Base-by-base conservation (phyloP, 1,284 basidiomycete species). In the Moesziomyces sp. region DNA sequence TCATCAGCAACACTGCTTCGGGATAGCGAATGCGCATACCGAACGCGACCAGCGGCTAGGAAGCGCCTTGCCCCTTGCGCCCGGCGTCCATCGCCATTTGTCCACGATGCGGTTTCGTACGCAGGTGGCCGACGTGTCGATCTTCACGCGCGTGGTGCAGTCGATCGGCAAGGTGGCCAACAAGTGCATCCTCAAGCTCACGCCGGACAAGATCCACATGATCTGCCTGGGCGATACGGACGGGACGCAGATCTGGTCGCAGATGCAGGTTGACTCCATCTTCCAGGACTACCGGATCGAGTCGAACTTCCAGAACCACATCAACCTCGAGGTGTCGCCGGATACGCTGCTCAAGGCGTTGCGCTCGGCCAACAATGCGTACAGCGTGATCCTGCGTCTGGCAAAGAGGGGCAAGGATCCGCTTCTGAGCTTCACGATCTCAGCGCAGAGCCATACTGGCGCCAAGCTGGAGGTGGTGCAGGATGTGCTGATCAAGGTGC, bases 291-390 rank as follows among this genome's bases (percentile, higher is more conserved):
- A 83, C 49, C 77, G 80, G 42, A 79, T 85, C 68, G 83, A 85
- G 46, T 83, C 82, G 49, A 84, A 85, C 64, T 74, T 71, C 43
- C 68, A 81, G 55, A 84, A 84, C 72, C 80, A 82, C 59, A 84
- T 85, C 72, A 83, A 82, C 72, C 75, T 85, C 64, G 82, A 85
- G 50, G 74, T 85, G 33, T 55, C 74, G 33, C 77, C 81, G n/a
- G 84, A 85, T 38, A 74, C 78, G 8, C 71, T 85, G 30, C 62
- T 78, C 18, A 69, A 78, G 30, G 83, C 83, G 6, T 70, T 85
- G 24, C 70, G 72, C 16, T 79, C 79, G 13, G 69, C 79, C 23
- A 58, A 58, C 58, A 78, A 79, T 46, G 71, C 79, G 11, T 75
- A 70, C 24, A 49, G 72, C 33, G 74, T 82, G 33, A 76, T 71